A percentile compares a stretch with the other conserved stretches of the same genome.
These are phyloP conservation scores for Neoboletus magnificus DNA, from an alignment of 768 basidiomycete species.

Conservation along the genomic window DNA sequence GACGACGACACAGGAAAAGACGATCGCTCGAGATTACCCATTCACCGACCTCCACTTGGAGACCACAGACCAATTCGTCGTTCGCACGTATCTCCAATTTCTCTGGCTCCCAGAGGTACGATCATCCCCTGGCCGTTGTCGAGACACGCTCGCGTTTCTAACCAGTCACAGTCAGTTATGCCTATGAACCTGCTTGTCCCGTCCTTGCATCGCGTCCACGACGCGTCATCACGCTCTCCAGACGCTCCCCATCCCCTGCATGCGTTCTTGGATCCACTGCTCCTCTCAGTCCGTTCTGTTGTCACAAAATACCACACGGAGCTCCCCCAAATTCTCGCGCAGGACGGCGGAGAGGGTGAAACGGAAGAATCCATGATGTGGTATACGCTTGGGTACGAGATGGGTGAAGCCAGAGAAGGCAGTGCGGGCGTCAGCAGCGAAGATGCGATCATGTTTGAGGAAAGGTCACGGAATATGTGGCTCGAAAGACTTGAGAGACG, in stretches of 20 bases:
- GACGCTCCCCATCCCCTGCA: constrained; percentile 54
- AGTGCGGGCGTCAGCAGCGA: constrained; percentile 19
- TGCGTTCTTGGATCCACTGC: constrained; percentile 53
- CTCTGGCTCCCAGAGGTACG: constrained; percentile 75
- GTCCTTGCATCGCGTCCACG: constrained; percentile 49
- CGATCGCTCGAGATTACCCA: constrained; percentile 54
- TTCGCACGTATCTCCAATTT: constrained; percentile 69
- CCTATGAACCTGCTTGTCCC: constrained; percentile 56
- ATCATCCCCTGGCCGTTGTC: background rate
- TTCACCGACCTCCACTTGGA: constrained; percentile 44
- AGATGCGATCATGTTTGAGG: constrained; percentile 38
- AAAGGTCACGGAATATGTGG: constrained; percentile 54
- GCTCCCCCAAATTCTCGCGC: constrained; percentile 55
- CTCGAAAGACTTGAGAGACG: constrained; percentile 65
- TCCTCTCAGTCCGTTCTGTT: constrained; percentile 54
- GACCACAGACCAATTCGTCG: constrained; percentile 53
- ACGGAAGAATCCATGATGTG: constrained; percentile 76
- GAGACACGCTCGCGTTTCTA: constrained; percentile 4
- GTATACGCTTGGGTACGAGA: constrained; percentile 64
- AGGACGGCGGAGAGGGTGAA: constrained; percentile 59
- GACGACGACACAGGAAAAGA: constrained; percentile 58
- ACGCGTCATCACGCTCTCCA: constrained; percentile 27
- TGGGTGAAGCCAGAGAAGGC: constrained; percentile 32
- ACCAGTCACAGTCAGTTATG: constrained; percentile 60
- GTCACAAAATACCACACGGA: constrained; percentile 62